phyloP scores from a whole-genome alignment of 2,329 filamentous ascomycete species.

The Sporothrix mexicana region DNA sequence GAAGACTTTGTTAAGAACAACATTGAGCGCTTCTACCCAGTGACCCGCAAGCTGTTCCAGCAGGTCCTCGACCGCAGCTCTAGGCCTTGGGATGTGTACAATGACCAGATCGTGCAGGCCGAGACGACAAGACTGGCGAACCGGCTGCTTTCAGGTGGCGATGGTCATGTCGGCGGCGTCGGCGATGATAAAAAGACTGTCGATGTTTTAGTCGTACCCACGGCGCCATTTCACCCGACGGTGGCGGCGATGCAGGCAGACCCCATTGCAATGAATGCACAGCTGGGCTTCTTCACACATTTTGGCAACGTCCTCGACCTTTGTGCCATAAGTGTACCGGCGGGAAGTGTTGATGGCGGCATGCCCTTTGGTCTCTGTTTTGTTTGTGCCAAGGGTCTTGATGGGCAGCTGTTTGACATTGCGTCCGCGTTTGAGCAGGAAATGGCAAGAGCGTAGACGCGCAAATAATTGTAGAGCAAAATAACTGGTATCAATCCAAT shows the following conservation, averaged over 20 bases:
- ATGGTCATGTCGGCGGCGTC: not conserved
- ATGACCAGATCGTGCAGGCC: conserved; percentile 54
- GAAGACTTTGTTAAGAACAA: conserved; percentile 46
- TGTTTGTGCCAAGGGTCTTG: conserved; percentile 49
- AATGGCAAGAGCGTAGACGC: conserved; percentile 11
- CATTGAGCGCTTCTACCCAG: conserved; percentile 54
- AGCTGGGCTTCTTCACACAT: conserved; percentile 58
- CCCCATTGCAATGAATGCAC: conserved; percentile 56
- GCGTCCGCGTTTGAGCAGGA: conserved; percentile 40
- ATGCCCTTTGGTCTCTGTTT: conserved; percentile 55
- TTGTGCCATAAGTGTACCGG: conserved; percentile 55
- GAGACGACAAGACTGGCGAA: conserved; percentile 48
- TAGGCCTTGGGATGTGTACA: conserved; percentile 55
- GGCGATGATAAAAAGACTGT: conserved; percentile 37
- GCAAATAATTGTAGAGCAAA: not conserved
- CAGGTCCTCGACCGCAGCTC: conserved; percentile 47
- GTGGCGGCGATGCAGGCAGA: conserved; percentile 56
- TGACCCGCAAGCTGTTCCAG: conserved; percentile 54
- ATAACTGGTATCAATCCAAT: not conserved
- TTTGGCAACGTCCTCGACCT: conserved; percentile 63
- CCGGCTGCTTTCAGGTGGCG: conserved; percentile 18
- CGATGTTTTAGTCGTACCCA: conserved; percentile 57
- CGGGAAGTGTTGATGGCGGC: conserved; percentile 46
- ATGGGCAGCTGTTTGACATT: conserved; percentile 48
- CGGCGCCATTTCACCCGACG: conserved; percentile 53